These are phyloP conservation scores for Starmera caribaea DNA, from an alignment of 805 yeast genomes.

Conservation along the genomic window DNA sequence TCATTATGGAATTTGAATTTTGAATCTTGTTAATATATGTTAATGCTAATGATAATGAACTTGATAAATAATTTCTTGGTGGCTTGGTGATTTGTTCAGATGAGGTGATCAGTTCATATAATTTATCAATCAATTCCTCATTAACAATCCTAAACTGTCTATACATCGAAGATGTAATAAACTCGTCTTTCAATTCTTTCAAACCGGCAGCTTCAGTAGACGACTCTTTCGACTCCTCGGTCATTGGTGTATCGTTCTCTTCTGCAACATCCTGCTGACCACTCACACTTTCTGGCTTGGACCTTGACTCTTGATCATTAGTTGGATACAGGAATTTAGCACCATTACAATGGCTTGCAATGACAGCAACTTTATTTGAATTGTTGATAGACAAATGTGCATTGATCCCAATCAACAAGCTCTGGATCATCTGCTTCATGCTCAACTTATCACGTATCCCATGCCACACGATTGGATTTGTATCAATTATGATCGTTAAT, in stretches of 20 bases:
- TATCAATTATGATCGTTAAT: constrained; percentile 67
- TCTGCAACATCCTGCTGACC: background rate
- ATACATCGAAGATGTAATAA: constrained; percentile 59
- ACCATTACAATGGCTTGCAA: constrained; percentile 65
- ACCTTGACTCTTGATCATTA: constrained; percentile 1
- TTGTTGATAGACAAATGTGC: constrained; percentile 83
- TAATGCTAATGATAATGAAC: constrained; percentile 76
- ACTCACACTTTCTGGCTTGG: background rate
- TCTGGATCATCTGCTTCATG: constrained; percentile 36
- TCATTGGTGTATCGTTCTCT: background rate
- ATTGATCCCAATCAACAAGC: constrained; percentile 69
- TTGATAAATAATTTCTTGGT: constrained; percentile 47
- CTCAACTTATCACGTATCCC: constrained; percentile 20
- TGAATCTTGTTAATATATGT: constrained; percentile 59
- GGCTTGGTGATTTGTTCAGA: constrained; percentile 17
- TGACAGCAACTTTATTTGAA: constrained; percentile 73
- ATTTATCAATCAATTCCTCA: constrained; percentile 53
- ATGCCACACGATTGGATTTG: constrained; percentile 49
- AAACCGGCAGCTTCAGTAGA: constrained; percentile 9
- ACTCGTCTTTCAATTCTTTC: constrained; percentile 8
- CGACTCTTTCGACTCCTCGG: constrained; percentile 3
- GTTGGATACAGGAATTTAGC: constrained; percentile 64
- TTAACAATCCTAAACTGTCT: constrained; percentile 77
- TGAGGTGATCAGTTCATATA: constrained; percentile 30
- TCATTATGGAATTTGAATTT: constrained; percentile 34